These are phyloP conservation scores for Solanum piurae DNA, from an alignment of 257 asterid genomes.

Conservation along the genomic window DNA sequence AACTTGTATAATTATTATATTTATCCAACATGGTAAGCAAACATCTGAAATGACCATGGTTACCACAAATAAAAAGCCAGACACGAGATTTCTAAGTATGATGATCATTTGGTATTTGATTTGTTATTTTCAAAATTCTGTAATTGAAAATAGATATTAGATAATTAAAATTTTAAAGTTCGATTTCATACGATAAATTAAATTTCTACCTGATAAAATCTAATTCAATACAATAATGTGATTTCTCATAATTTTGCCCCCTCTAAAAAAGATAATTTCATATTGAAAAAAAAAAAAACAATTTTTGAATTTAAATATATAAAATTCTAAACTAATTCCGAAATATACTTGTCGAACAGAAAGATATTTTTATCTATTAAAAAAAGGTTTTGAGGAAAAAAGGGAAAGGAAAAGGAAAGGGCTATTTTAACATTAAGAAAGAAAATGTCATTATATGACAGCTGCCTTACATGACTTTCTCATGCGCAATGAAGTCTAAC, in stretches of 20 bases:
- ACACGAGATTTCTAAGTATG: too few species aligned
- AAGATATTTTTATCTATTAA: background rate
- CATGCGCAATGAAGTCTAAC: background rate
- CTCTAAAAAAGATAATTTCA: background rate
- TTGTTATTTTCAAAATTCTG: too few species aligned
- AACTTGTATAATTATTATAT: too few species aligned
- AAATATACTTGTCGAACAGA: background rate
- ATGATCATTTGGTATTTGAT: too few species aligned
- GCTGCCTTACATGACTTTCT: background rate
- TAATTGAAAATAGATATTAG: too few species aligned
- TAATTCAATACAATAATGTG: too few species aligned
- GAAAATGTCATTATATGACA: background rate
- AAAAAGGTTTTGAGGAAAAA: background rate
- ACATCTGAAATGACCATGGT: background rate
- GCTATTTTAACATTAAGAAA: background rate
- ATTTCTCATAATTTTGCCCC: background rate
- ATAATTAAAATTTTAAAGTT: too few species aligned
- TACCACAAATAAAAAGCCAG: too few species aligned
- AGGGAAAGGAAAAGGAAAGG: background rate
- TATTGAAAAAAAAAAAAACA: background rate
- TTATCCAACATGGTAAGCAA: background rate
- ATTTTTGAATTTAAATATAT: background rate
- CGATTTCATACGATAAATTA: too few species aligned
- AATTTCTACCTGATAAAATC: too few species aligned
- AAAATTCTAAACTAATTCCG: background rate